Conservation (phyloP, 306 rosid genomes). For the Medicago ruthenica region DNA sequence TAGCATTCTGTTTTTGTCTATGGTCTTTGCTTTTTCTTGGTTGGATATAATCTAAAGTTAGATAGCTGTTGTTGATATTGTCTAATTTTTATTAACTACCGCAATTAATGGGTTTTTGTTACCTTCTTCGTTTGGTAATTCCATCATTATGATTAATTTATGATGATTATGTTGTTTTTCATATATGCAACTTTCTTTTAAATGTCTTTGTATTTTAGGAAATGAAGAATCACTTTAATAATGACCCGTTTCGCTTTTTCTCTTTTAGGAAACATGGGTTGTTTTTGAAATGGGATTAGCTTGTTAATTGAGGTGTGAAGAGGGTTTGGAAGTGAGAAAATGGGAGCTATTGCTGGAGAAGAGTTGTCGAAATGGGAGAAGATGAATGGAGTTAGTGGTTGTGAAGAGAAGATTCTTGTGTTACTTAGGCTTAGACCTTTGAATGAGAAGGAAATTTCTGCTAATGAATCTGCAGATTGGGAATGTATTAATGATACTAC, state of each 20-base stretch:
- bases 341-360: conserved; percentile 90
- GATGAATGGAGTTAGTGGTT: conserved; percentile 70
- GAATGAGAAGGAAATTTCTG: conserved; percentile 73
- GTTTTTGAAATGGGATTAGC: conserved; percentile 49
- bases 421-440: conserved; percentile 90
- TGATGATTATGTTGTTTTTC: conserved; percentile 53
- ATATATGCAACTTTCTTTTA: conserved; percentile 42
- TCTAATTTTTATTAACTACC: conserved; percentile 42
- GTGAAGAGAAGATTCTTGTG: conserved; percentile 96
- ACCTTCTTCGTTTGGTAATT: conserved; percentile 30
- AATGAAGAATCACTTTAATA: conserved; percentile 45
- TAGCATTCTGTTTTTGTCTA: conserved; percentile 54
- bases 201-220: conserved; percentile 50
- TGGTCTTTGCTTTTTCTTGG: conserved; percentile 44
- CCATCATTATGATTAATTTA: conserved; percentile 36
- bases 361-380: conserved; percentile 88
- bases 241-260: conserved; percentile 29
- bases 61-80: conserved; percentile 52
- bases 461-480: conserved; percentile 89
- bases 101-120: conserved; percentile 39
- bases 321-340: conserved; percentile 48
- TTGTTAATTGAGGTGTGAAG: conserved; percentile 33
- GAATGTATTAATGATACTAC: conserved; percentile 96
- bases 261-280: conserved; percentile 47
- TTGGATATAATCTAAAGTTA: conserved; percentile 59